Percentiles rank a stretch among this genome's conserved stretches.
Conservation (phyloP, 768 basidiomycete species). For the Tubosaeta sp. region DNA sequence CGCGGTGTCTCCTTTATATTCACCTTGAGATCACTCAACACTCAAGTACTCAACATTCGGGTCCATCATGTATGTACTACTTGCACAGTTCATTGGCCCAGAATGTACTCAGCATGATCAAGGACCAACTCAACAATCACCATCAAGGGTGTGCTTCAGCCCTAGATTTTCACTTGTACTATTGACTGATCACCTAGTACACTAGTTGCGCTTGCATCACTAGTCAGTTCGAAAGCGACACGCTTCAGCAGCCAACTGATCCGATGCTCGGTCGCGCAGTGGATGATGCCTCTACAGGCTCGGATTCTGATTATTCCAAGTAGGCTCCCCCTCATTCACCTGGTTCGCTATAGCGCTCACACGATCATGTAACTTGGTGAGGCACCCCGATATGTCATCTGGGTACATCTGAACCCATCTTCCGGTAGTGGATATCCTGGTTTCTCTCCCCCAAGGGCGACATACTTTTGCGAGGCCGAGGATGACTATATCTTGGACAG, state of each 20-base stretch:
- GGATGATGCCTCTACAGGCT: slow-evolving; percentile 87
- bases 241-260: slow-evolving; percentile 18
- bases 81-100: no score
- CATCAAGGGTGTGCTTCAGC: no score
- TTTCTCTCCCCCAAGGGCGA: slow-evolving; percentile 96
- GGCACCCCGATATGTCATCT: slow-evolving; percentile 13
- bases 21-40: slow-evolving; percentile 64
- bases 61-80: no score
- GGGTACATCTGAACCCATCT: slow-evolving; percentile 12
- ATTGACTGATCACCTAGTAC: no score
- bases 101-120: no score
- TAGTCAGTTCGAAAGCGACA: slow-evolving; percentile 8
- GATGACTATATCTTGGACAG: slow-evolving; percentile 98
- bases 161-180: no score
- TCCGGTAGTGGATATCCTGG: slow-evolving; percentile 90
- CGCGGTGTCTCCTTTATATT: slow-evolving; percentile 14
- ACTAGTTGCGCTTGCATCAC: no score
- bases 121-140: no score
- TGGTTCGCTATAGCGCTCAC: slow-evolving; percentile 11
- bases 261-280: slow-evolving; percentile 46
- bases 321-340: slow-evolving; percentile 35
- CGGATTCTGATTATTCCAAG: slow-evolving; percentile 96
- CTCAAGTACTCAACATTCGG: no score
- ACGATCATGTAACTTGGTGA: slow-evolving; percentile 23
- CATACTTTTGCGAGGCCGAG: slow-evolving; percentile 98